Base-by-base conservation (phyloP, 1,284 basidiomycete genomes). In the Marasmius sp. region DNA sequence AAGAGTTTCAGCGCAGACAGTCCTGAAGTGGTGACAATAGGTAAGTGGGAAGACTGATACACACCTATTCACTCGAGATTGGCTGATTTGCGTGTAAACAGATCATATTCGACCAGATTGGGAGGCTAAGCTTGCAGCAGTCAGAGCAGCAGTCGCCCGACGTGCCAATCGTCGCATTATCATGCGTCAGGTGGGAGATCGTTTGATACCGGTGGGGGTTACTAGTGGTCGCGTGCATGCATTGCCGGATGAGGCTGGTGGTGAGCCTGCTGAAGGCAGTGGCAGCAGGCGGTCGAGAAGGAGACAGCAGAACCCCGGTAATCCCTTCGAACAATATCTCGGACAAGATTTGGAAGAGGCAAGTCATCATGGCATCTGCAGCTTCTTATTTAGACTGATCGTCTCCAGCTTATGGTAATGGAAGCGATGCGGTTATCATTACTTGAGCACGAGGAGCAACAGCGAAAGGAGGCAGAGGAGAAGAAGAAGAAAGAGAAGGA, bases 181-280 rank as follows among this genome's bases (percentile, higher is more conserved):
- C 60, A 98, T 99, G 95, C 89, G 97, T 51, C 95, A 98, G 74
- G 95, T 98, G 22, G 97, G 97, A 51, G 97, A 98, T 74, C 86
- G 95, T 16, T 88, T 99, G 51, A 93, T 99, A 59, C 97, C 97
- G 22, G 93, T 99, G 39, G 97, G 97, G 33, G 93, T 98, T 64
- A 97, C 95, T 48, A 91, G 89, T 72, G 84, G 92, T 67, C 81
- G 90, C 43, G 81, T 93, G 62, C 90, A 92, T 69, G 74, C 89
- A 49, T 74, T 92, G 34, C 75, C 85, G 11, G 77, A 85, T 57
- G 88, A 88, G 65, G 85, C 80, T 34, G 77, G 72, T 37, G 72
- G n/a, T 22, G 60, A 70, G 61, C 71, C 70, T 53, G 79, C 81
- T 56, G 74, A 65, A 12, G 63, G 72, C 8, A 71, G 74, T 57